Evolutionary conservation across 2,329 filamentous ascomycete species (phyloP).

Genomic region (Pseudopithomyces chartarum): DNA sequence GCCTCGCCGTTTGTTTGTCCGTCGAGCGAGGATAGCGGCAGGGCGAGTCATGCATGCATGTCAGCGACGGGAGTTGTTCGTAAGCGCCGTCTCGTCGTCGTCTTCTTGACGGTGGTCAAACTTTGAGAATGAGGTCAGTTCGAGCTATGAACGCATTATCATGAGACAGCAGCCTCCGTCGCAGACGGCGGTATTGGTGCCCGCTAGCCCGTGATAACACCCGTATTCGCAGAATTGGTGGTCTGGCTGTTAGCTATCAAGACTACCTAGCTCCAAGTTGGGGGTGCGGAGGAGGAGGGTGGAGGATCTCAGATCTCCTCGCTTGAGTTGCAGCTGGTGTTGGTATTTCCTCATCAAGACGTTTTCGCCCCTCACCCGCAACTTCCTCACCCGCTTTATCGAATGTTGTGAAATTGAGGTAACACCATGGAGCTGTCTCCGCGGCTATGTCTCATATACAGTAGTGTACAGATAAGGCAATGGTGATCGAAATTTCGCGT

Average conservation of each 20-base stretch:
- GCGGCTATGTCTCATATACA: background rate
- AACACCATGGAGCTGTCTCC: background rate
- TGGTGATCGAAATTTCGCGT: background rate
- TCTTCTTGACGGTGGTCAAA: background rate
- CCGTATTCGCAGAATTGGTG: background rate
- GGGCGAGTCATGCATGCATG: background rate
- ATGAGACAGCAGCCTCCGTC: background rate
- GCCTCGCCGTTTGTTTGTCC: too few species aligned
- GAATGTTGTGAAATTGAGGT: background rate
- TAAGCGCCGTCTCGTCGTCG: background rate
- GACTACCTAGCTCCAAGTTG: too few species aligned
- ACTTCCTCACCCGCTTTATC: background rate
- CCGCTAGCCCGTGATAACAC: background rate
- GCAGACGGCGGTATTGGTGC: background rate
- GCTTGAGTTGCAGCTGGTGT: slow-evolving; percentile 3
- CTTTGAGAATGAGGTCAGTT: background rate
- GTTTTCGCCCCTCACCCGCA: background rate
- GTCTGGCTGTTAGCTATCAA: background rate
- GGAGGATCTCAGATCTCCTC: slow-evolving; percentile 1
- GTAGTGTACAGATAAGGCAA: background rate
- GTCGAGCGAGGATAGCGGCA: too few species aligned
- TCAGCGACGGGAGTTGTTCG: slow-evolving; percentile 4
- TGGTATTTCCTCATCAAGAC: background rate
- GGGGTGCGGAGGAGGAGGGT: background rate
- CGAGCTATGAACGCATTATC: slow-evolving; percentile 6